Evolutionary conservation across 441 rosid species (phyloP), one percentile per base, ranked within the genome.

Genomic region (Biscutella laevigata): DNA sequence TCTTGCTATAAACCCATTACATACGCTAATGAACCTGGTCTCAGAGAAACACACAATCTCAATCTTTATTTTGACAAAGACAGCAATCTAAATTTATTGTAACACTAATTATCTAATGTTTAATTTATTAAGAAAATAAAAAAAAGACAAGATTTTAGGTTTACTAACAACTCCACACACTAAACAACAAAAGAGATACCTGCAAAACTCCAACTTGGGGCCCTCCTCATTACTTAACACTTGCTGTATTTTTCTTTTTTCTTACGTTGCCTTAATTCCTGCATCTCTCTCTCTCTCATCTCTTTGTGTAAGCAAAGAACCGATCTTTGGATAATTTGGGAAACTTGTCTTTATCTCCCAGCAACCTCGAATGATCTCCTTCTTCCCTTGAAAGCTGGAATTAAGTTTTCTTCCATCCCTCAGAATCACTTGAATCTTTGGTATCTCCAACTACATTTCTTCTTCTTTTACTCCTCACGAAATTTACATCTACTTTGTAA

Each of bases 181-280:
- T 30, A 55, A 11, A 46, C 27, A 47, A 38, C 68, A 39, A 39
- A 6, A 63, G 68, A 63, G 51, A 30, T 63, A 63, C 56, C 62
- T 57, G 63, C 69, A 64, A 43, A 51, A 57, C 28, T 53, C 69
- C 62, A 56, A 56, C 51, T 49, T 49, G 63, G 57, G 58, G 15
- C 52, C 69, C 69, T 7, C 45, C 34, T 46, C 63, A 64, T 64
- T 57, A 56, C 56, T 55, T 53, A 37, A 62, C 34, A 21, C 61
- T 53, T 53, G 25, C 57, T 62, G 1, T 44, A 44, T 17, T 4
- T 12, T 1, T 3, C 1, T 15, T 13, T 13, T 12, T 3, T 5
- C 1, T 17, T 5, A 12, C 7, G 17, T 34, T 40, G 11, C 33
- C 41, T 16, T 6, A 28, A 16, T 16, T 46, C 5, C 20, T 37